Conservation (phyloP, 1,139 yeast species). For the Suhomyces maxii region DNA sequence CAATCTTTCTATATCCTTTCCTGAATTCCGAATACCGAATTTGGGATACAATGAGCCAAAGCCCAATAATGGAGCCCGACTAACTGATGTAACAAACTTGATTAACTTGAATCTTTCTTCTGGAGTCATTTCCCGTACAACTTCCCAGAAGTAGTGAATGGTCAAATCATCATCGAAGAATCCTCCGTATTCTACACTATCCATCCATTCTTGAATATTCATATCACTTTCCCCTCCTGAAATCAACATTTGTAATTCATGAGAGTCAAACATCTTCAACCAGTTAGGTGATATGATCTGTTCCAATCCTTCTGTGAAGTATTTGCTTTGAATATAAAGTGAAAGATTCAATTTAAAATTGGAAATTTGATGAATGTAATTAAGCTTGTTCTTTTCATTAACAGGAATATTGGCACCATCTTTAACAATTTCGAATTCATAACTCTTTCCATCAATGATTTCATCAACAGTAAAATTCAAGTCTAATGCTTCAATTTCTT, state of each 20-base stretch:
- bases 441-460: conserved; percentile 34
- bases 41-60: conserved; percentile 71
- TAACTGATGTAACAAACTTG: conserved; percentile 87
- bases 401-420: conserved; percentile 61
- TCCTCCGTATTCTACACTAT: conserved; percentile 68
- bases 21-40: conserved; percentile 79
- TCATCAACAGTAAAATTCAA: conserved; percentile 66
- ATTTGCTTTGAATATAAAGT: conserved; percentile 56
- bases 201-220: conserved; percentile 66
- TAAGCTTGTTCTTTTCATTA: conserved; percentile 59
- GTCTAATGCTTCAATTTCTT: conserved; percentile 59
- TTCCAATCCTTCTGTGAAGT: conserved; percentile 71
- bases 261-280: conserved; percentile 82
- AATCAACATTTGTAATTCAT: conserved; percentile 79
- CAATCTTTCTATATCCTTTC: conserved; percentile 52
- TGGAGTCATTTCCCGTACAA: conserved; percentile 64
- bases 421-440: conserved; percentile 58
- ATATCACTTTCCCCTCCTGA: conserved; percentile 76
- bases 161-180: conserved; percentile 58
- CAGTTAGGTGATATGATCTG: conserved; percentile 69
- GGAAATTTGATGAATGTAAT: conserved; percentile 77
- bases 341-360: conserved; percentile 73
- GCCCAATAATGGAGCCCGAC: conserved; percentile 89
- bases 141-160: conserved; percentile 69
- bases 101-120: conserved; percentile 64